Base-by-base conservation (phyloP, 2,329 filamentous ascomycete genomes). In the Fusarium burgessii region DNA sequence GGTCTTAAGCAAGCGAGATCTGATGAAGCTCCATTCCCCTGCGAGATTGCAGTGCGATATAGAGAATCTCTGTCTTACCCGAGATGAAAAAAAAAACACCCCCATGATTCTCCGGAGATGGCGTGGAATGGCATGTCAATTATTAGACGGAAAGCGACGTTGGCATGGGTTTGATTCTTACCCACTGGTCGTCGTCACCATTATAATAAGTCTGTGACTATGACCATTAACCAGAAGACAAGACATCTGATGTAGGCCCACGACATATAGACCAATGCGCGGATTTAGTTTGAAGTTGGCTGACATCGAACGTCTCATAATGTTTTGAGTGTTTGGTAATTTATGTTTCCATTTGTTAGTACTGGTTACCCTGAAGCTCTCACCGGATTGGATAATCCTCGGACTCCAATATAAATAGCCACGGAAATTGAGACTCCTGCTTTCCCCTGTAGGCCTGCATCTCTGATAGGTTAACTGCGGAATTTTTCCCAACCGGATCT, bases 231-330 rank as follows among this genome's bases (percentile, higher is more conserved):
- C 62, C 45, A 58, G 32, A 63, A 61, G 58, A 64, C n/a, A 51
- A 70, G 69, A 72, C 68, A 47, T 40, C 56, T 63, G 63, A 66
- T 63, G 33, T 13, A 50, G 57, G 40, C 43, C 49, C 66, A 62
- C 63, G 58, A 65, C 56, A 62, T 56, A 57, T 65, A 27, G 20
- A 43, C 49, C 29, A 58, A 61, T 54, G 64, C 56, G 59, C 57
- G 58, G 58, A 47, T 52, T 58, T 50, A 6, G 35, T 55, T 25
- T 20, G 54, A 73, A 74, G 71, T 73, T 70, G 70, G 63, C 74
- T 75, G 72, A 75, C 69, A 74, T 75, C 68, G 73, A 47, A 69
- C 58, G 72, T 69, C 56, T 70, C 58, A 50, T 50, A 65, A 29
- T 11, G 10, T 29, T 68, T 47, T 23, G 45, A 42, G 15, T 20